Percentiles rank a stretch among this genome's conserved stretches.
Conservation (phyloP, 768 basidiomycete genomes). For the Tulasnella sp. region DNA sequence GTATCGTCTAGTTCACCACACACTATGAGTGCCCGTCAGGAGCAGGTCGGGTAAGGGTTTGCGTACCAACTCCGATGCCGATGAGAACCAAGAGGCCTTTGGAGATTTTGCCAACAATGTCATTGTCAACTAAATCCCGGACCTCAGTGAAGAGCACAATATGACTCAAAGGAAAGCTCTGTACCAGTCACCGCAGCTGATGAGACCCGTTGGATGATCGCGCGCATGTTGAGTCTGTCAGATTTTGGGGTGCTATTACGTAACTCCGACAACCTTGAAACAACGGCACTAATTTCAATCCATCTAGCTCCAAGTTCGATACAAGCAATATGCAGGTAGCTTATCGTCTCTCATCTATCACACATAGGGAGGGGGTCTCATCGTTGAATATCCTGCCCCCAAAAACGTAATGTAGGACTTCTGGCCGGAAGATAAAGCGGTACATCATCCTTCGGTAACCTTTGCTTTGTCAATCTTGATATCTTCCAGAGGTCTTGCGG, state of each 20-base stretch:
- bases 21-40: constrained; percentile 5
- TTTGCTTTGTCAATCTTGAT: constrained; percentile 81
- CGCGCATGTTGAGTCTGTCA: constrained; percentile 49
- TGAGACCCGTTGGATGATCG: constrained; percentile 72
- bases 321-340: too few relatives aligned
- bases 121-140: constrained; percentile 50
- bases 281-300: too few relatives aligned
- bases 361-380: too few relatives aligned
- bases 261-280: too few relatives aligned
- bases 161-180: neutral
- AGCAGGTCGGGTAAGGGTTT: neutral
- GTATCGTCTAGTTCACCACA: constrained; percentile 87
- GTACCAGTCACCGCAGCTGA: constrained; percentile 77
- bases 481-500: constrained; percentile 40
- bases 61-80: constrained; percentile 70
- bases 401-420: too few relatives aligned
- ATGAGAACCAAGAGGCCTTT: constrained; percentile 82
- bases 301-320: too few relatives aligned
- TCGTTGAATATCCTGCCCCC: too few relatives aligned
- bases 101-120: constrained; percentile 71
- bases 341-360: too few relatives aligned
- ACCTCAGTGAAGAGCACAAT: neutral
- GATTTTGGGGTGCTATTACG: constrained; percentile 1
- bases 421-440: too few relatives aligned
- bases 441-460: constrained; percentile 25